Conservation (phyloP, 1,139 yeast genomes). For the Taiozyma sp. region DNA sequence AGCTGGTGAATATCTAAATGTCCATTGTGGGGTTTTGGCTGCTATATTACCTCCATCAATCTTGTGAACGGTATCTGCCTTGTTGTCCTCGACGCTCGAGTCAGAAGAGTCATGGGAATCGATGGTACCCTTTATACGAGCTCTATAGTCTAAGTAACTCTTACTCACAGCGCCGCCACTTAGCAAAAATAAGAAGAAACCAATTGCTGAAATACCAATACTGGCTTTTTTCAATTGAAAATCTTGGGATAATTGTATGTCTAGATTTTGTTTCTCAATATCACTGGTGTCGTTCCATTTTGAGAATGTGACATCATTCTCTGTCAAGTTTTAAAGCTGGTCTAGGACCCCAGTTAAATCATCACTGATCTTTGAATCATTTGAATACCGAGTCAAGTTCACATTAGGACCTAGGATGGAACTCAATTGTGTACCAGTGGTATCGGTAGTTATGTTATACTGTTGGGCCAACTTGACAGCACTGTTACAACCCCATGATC, state of each 20-base stretch:
- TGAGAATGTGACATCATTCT: conserved; percentile 1
- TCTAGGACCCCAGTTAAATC: not conserved
- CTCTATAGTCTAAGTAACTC: not conserved
- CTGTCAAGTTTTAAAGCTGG: conserved; percentile 5
- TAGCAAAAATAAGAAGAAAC: conserved; percentile 4
- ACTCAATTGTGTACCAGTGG: not conserved
- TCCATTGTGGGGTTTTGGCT: not conserved
- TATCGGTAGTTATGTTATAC: conserved; percentile 5
- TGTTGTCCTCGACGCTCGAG: not conserved
- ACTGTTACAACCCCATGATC: conserved; percentile 10
- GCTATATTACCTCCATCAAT: not conserved
- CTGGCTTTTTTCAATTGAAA: conserved; percentile 9
- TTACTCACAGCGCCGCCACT: conserved; percentile 5
- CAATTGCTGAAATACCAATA: conserved; percentile 4
- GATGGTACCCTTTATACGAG: not conserved
- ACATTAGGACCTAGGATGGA: conserved; percentile 1
- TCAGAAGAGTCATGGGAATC: not conserved
- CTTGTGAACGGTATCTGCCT: not conserved
- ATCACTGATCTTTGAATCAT: not conserved
- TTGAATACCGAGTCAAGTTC: not conserved
- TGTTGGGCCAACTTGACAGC: conserved; percentile 3
- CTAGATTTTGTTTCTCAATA: conserved; percentile 4
- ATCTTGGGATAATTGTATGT: conserved; percentile 8
- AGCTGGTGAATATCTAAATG: not conserved
- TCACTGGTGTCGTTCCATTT: conserved; percentile 6